Base-by-base conservation (phyloP, 768 basidiomycete species). In the Kwoniella mangroviensis region DNA sequence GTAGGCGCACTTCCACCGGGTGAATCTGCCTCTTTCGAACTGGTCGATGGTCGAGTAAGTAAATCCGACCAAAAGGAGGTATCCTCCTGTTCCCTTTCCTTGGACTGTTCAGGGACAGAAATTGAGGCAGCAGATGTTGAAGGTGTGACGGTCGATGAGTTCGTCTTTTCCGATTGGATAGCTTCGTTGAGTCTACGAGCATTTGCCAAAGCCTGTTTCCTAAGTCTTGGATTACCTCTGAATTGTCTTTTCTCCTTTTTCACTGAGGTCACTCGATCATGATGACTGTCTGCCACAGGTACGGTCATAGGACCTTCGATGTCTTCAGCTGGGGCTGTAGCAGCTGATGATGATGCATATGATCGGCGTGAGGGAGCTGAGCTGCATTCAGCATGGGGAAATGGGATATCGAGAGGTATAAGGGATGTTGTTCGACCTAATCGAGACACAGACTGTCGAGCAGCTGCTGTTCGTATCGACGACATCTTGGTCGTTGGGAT, bases 321-420 rank as follows among this genome's bases (percentile, higher is more conserved):
- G 3, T 42, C 51, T 41, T 54, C 57, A 1, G 24, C 13, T 28
- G 26, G 19, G 9, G 58, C 12, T 26, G 67, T 17, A 34, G 67
- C 49, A 15, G 49, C 49, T n/a, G 45, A 42, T 21, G 61, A 24
- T 17, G 60, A 63, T 3, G 67, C 40, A 26, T 52, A n/a, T 17
- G 24, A 42, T 12, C 68, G 62, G 22, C 56, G 52, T 19, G 57
- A 69, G 22, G 68, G 61, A 19, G 68, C 68, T 45, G 61, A 69
- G 59, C 68, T 69, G 11, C 62, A 69, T 59, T 69, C 68, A 42
- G 68, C 68, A 59, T 69, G 68, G 43, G 68, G 68, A 7, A 63
- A 43, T 49, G 19, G 26, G 53, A 43, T 45, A 34, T 49, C 51
- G 24, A 26, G 15, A 17, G 45, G 24, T 15, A 42, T 11, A 13